Base-by-base conservation (phyloP, 2,329 filamentous ascomycete species). In the Coleophoma crateriformis region DNA sequence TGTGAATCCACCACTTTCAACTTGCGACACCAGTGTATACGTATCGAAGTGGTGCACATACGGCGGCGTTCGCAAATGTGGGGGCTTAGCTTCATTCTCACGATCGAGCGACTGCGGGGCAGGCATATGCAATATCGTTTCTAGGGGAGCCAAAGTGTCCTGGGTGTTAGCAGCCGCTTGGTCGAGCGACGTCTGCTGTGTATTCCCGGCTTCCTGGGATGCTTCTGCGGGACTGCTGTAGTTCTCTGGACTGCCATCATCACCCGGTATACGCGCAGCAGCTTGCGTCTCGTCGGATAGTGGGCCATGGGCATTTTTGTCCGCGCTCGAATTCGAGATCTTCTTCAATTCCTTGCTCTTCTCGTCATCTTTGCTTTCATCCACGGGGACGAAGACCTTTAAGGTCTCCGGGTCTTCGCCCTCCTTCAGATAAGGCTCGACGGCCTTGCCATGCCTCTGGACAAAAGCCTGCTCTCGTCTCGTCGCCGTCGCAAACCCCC, bases 11-110 rank as follows among this genome's bases (percentile, higher is more conserved):
- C 84, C 83, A 0, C 71, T 71, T 15, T 84, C 78, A 14, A 99
- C 81, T 60, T 89, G 82, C 62, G 87, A 86, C 14, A 97, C 94
- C 5, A 97, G 79, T 13, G 83, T 85, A 68, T 94, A 99, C 20
- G 86, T 96, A 70, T 99, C 92, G 68, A 99, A 99, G 70, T 97
- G 90, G 71, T 99, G 94, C 33, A 96, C 84, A 64, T 96, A 95
- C 1, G 85, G 87, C 7, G 88, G 81, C 0, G 88, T 79, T 44
- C 82, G 76, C 64, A 87, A 79, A 64, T 90, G 84, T 4, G 85
- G 85, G 19, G 81, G 78, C 57, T 78, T 77, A 44, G 71, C 67
- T 22, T 72, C 61, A 47, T 72, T 62, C 41, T 62, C 50, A 34
- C 62, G 53, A 40, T 65, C 63, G 12, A 58, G 58, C n/a, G 61